These are phyloP conservation scores for Coemansia sp. DNA, from an alignment of 371 early-diverging fungal genomes.

Conservation along the genomic window DNA sequence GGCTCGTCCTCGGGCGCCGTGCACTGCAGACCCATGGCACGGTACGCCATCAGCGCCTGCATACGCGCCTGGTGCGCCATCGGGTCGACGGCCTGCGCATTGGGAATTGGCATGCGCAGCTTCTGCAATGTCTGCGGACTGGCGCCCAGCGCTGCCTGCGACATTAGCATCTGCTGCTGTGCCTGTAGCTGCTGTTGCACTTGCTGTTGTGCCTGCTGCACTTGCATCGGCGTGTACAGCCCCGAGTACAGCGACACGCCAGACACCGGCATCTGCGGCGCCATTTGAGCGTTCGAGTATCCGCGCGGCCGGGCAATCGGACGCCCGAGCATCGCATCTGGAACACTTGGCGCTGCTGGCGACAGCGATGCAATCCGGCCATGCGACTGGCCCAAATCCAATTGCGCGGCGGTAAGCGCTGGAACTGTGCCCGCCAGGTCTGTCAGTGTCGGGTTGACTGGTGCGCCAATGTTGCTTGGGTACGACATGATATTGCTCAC, in stretches of 20 bases:
- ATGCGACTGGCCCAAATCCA: neutral
- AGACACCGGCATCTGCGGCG: constrained; percentile 8
- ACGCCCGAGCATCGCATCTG: constrained; percentile 15
- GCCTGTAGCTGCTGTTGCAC: neutral
- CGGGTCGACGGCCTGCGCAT: constrained; percentile 40
- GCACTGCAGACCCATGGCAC: constrained; percentile 50
- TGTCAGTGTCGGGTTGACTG: constrained; percentile 15
- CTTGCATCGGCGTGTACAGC: constrained; percentile 41
- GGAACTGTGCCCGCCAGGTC: constrained; percentile 10
- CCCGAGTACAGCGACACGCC: constrained; percentile 36
- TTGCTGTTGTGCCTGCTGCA: constrained; percentile 24
- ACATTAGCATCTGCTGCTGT: constrained; percentile 8
- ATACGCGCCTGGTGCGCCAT: constrained; percentile 38
- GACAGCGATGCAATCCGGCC: constrained; percentile 30
- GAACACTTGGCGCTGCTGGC: constrained; percentile 23
- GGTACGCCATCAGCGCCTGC: constrained; percentile 48
- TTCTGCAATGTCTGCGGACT: constrained; percentile 21
- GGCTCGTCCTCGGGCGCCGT: constrained; percentile 35
- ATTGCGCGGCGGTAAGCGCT: neutral
- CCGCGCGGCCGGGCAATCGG: constrained; percentile 43
- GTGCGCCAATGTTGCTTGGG: constrained; percentile 3
- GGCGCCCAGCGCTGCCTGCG: neutral
- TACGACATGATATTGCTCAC: constrained; percentile 14
- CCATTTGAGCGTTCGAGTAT: constrained; percentile 10
- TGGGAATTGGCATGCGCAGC: constrained; percentile 41